Evolutionary conservation across 495 filamentous ascomycete species (phyloP).

Genomic region (Aspergillus saccharolyticus): DNA sequence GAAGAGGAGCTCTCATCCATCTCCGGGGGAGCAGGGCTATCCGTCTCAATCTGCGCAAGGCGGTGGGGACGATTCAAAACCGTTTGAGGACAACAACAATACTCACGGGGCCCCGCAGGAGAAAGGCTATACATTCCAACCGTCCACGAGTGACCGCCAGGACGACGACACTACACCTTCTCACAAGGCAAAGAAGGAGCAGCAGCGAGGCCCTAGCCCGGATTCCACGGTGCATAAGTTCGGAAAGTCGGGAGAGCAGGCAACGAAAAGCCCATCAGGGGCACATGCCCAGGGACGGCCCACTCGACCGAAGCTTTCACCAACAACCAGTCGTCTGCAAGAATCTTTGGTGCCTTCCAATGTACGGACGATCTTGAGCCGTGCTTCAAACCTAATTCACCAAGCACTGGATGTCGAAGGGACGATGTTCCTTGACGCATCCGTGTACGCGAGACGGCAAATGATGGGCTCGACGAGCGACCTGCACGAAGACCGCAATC

Average conservation of each 20-base stretch:
- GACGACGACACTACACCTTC: background rate
- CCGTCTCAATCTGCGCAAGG: background rate
- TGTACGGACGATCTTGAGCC: slow-evolving; percentile 20
- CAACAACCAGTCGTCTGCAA: slow-evolving; percentile 21
- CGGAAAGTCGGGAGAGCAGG: background rate
- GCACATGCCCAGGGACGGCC: background rate
- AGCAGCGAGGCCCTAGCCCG: background rate
- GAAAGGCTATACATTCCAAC: background rate
- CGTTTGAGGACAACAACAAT: background rate
- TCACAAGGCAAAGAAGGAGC: background rate
- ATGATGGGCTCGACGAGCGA: slow-evolving; percentile 13
- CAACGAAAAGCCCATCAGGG: background rate
- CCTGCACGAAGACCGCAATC: background rate
- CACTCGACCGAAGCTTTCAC: slow-evolving; percentile 17
- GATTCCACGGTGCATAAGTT: slow-evolving; percentile 17
- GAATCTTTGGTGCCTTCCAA: slow-evolving; percentile 19
- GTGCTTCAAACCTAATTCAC: slow-evolving; percentile 20
- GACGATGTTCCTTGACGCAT: slow-evolving; percentile 24
- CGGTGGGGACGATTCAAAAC: background rate
- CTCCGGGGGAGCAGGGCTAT: background rate
- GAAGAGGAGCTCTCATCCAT: background rate
- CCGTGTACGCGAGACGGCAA: slow-evolving; percentile 21
- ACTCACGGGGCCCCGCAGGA: background rate
- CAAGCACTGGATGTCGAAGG: slow-evolving; percentile 26
- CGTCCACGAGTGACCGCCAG: background rate